Evolutionary conservation across 805 yeast genomes (phyloP), one percentile per base, ranked within the genome.

Genomic region (Starmera quercuum): DNA sequence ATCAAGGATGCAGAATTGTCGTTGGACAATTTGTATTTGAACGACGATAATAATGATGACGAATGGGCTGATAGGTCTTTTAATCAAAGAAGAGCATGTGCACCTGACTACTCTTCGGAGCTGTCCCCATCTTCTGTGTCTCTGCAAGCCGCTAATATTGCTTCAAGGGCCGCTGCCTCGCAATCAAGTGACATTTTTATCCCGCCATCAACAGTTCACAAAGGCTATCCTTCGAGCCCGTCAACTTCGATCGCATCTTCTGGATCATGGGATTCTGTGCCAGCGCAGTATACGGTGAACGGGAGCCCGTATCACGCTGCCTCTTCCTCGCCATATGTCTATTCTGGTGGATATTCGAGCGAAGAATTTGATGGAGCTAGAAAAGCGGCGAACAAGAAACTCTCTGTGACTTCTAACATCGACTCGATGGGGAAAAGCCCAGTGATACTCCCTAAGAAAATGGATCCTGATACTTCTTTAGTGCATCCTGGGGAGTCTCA

Each of bases 61-160:
- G n/a, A n/a, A n/a, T n/a, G n/a, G n/a, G n/a, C n/a, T n/a, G n/a
- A n/a, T n/a, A n/a, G n/a, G n/a, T n/a, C n/a, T n/a, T n/a, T n/a
- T n/a, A n/a, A n/a, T n/a, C 12, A n/a, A 23, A 23, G 26, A 3
- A 8, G 21, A 27, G 14, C 30, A 17, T 15, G n/a, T 16, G 11
- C 29, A 7, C 15, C n/a, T 27, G n/a, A 27, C 12, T 17, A 17
- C 8, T 25, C 27, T 4, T 25, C 27, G 4, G 17, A 15, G 8
- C 13, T 14, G 7, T 23, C 13, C 12, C 26, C 26, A 23, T 23
- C 29, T 13, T 14, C 29, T 6, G 13, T 13, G n/a, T 22, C 32
- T 7, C 9, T 30, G 7, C 26, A 30, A 11, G 32, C 32, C 7
- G 32, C 32, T 6, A 22, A 22, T 22, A 12, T 30, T 7, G 32